Base-by-base conservation (phyloP, 2,329 filamentous ascomycete genomes). In the Rhexocercosporidium sp. region DNA sequence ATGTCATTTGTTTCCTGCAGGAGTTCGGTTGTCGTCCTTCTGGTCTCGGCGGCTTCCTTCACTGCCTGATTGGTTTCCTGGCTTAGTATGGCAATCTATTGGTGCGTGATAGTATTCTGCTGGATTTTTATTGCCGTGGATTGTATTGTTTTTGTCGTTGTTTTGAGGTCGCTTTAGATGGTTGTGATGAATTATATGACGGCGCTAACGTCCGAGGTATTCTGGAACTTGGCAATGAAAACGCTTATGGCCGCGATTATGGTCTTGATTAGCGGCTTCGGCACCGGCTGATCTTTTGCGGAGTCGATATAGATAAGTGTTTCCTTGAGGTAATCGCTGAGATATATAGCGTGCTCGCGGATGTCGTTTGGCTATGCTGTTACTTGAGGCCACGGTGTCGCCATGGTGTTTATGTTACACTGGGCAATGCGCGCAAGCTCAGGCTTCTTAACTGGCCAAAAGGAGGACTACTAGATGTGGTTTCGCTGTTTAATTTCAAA, bases 291-390 rank as follows among this genome's bases (percentile, higher is more conserved):
- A 8, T 68, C 51, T 25, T 44, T 34, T 27, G 46, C n/a, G 11
- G 66, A 68, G 39, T 65, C 62, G 51, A 68, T 65, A 60, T 34
- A 65, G 16, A 22, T n/a, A 18, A 62, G 62, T 46, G 51, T 62
- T 31, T 68, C 29, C 31, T 47, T 64, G 22, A 67, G 54, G 39
- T 66, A 66, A 47, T 59, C 49, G 65, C 54, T 63, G 22, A 56
- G 49, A 46, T 63, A 63, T 37, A 46, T 60, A 64, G 56, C 41
- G 34, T 64, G 41, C 47, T 64, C 65, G 31, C 31, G 46, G 57
- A 34, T 14, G 27, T 66, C 65, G 53, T 61, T 66, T n/a, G 59
- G 49, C 59, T 59, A 63, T 66, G 59, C 51, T 56, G 65, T 20
- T 39, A 62, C 53, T 57, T 66, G 41, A 66, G 56, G 65, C 44